Evolutionary conservation across 352 stramenopile species (phyloP).

Genomic region (Phytophthora crassamura): DNA sequence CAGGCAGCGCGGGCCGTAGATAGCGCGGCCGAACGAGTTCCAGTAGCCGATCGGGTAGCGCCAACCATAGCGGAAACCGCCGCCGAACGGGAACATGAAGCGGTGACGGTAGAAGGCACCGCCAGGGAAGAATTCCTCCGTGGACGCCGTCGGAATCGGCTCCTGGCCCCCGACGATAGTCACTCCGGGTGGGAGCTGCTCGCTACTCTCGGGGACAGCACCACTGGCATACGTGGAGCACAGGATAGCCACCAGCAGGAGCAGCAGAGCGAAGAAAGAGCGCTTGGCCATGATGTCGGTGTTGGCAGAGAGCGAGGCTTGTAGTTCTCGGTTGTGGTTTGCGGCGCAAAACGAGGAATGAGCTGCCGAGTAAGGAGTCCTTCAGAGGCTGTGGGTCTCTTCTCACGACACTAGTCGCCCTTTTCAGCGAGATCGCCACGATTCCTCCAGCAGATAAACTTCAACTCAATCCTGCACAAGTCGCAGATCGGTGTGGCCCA

Average conservation of each 20-base stretch:
- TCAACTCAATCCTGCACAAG: slow-evolving; percentile 3
- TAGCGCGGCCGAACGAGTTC: slow-evolving; percentile 43
- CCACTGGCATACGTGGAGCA: no score
- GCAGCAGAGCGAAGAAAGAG: background rate
- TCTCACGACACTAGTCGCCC: no score
- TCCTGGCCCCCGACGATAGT: no score
- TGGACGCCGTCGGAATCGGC: background rate
- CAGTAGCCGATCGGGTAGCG: slow-evolving; percentile 51
- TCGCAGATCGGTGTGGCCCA: slow-evolving; percentile 10
- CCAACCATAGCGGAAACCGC: slow-evolving; percentile 46
- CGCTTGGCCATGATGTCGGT: no score
- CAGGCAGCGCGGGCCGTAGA: slow-evolving; percentile 38
- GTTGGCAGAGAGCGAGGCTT: no score
- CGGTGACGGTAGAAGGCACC: slow-evolving; percentile 21
- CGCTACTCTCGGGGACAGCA: no score
- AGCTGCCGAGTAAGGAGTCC: background rate
- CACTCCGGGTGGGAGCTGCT: no score
- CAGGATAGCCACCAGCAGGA: background rate
- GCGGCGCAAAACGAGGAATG: background rate
- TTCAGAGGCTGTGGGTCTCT: no score
- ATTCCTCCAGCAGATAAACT: background rate
- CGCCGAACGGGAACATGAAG: slow-evolving; percentile 41
- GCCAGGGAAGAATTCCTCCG: slow-evolving; percentile 5
- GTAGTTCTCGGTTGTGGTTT: no score
- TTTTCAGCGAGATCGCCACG: slow-evolving; percentile 1